Evolutionary conservation across 2,329 filamentous ascomycete species (phyloP), one percentile per base, ranked within the genome.

Genomic region (Cadophora sp.): DNA sequence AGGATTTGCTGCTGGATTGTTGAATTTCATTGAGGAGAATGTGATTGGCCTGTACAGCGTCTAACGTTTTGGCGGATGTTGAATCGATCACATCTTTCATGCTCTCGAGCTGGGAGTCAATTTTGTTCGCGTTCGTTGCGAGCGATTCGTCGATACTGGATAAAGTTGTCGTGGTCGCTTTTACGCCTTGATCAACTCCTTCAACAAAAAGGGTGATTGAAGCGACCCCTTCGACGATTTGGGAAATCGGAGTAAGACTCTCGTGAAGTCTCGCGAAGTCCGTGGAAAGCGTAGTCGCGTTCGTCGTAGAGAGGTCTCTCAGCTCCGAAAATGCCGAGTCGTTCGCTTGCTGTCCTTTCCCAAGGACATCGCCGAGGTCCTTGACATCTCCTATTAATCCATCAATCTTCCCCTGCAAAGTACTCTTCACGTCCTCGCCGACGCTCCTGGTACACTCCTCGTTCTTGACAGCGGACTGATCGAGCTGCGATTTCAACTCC

Each of bases 401-500:
- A 24, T 47, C 43, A n/a, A 70, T 43, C 14, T 55, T 64, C 27
- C 27, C 27, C 27, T 20, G 63, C 62, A 30, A 30, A 6, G 27
- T 30, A 30, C 27, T 6, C 47, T 50, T 64, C 13, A 70, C 47
- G 14, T 62, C 62, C 33, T 65, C 66, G 13, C 58, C 50, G 9
- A 53, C 22, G 13, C 39, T 50, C 24, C 36, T 47, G 0, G 53
- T 53, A 24, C 56, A 47, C n/a, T 65, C 64, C 33, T 63, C 30
- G 1, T 47, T 59, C 4, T 58, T 56, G 13, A 64, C 56, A 9
- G 56, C 59, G 20, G 63, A 59, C 9, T 64, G 66, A 36, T 65
- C 51, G n/a, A 71, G 45, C 39, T 68, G 59, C 20, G 62, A 56
- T 43, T 51, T 67, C 55, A 72, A 27, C 3, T 62, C 61, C 33